Evolutionary conservation across 2,329 filamentous ascomycete species (phyloP).

Genomic region (Apiospora hydei): DNA sequence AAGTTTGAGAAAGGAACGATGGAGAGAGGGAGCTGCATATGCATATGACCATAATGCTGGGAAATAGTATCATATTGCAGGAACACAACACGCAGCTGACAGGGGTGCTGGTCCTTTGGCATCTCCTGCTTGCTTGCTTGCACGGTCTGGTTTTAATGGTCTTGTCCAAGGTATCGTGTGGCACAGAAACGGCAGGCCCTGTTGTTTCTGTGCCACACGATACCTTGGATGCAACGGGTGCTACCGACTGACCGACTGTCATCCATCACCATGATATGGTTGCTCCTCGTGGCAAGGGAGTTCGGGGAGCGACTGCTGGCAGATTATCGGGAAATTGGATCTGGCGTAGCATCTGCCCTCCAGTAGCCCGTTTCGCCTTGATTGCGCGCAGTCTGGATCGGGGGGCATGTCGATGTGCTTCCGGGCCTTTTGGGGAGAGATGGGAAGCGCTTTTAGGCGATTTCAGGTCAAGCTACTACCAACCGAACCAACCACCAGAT

Average conservation of each 20-base stretch:
- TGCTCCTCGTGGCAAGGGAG: neutral
- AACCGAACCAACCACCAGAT: neutral
- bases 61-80: neutral
- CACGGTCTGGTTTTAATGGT: neutral
- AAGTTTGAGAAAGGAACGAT: neutral
- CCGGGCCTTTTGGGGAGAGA: neutral
- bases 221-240: neutral
- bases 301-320: neutral
- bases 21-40: neutral
- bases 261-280: neutral
- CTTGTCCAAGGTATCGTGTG: neutral
- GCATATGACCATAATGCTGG: neutral
- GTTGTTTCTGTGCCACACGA: neutral
- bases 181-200: neutral
- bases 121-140: neutral
- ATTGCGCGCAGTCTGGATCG: neutral
- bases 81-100: neutral
- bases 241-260: neutral
- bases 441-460: constrained; percentile 2
- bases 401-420: neutral
- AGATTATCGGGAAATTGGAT: constrained; percentile 11
- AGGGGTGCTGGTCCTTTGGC: neutral
- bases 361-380: constrained; percentile 6
- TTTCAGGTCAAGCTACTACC: neutral
- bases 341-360: neutral